Conservation (phyloP, 2,329 filamentous ascomycete genomes). For the Aspergillus spinulosporus region DNA sequence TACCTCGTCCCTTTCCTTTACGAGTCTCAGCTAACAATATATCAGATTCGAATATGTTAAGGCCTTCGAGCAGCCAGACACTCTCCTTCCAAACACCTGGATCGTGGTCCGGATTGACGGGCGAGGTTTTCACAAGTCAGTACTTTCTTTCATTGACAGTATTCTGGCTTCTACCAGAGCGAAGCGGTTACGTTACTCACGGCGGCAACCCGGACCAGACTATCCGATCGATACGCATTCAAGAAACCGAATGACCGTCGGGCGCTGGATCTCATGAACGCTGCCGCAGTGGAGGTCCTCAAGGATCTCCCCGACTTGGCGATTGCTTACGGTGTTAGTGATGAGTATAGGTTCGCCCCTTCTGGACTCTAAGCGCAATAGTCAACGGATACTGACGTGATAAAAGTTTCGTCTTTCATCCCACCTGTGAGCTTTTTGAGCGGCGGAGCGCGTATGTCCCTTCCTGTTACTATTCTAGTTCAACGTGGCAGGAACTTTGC, state of each 20-base stretch:
- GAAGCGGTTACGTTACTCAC: neutral
- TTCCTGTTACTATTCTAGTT: neutral
- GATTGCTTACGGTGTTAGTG: slow-evolving; percentile 89
- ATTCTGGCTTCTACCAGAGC: neutral
- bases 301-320: slow-evolving; percentile 79
- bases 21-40: neutral
- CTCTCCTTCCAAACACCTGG: slow-evolving; percentile 87
- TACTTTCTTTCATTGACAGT: slow-evolving; percentile 1
- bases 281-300: slow-evolving; percentile 81
- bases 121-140: slow-evolving; percentile 88
- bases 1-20: neutral
- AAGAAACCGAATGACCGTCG: slow-evolving; percentile 88
- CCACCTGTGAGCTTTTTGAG: slow-evolving; percentile 79
- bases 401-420: slow-evolving; percentile 83
- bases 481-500: neutral
- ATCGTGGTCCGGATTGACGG: slow-evolving; percentile 93
- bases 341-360: slow-evolving; percentile 68
- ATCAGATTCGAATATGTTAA: slow-evolving; percentile 90
- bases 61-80: slow-evolving; percentile 78
- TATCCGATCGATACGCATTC: slow-evolving; percentile 81
- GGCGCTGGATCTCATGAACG: slow-evolving; percentile 92
- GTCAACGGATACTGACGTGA: neutral
- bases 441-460: slow-evolving; percentile 68
- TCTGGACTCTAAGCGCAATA: neutral
- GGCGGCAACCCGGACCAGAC: slow-evolving; percentile 56